These are phyloP conservation scores for Chaetomiaceae sp. DNA, from an alignment of 2,329 filamentous ascomycete species.

Conservation along the genomic window DNA sequence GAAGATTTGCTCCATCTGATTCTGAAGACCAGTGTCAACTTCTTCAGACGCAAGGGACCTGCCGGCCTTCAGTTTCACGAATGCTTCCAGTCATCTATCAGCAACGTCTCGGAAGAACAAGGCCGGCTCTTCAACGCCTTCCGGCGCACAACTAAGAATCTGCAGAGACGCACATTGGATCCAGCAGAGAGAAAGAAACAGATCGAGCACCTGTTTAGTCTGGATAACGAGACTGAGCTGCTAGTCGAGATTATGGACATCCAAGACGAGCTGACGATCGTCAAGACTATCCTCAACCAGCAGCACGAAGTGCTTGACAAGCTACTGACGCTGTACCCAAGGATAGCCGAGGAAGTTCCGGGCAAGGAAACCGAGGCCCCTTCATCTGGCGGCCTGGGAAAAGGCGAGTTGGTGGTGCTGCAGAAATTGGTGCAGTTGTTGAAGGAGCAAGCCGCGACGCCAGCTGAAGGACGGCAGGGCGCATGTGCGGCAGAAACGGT, in stretches of 20 bases:
- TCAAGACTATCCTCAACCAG: constrained; percentile 13
- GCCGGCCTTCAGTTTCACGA: constrained; percentile 8
- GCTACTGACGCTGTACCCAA: constrained; percentile 10
- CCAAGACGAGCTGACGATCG: constrained; percentile 16
- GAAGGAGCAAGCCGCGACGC: constrained; percentile 3
- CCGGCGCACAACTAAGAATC: constrained; percentile 7
- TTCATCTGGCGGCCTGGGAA: not conserved
- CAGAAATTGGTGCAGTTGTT: constrained; percentile 10
- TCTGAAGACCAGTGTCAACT: constrained; percentile 12
- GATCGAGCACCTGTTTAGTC: constrained; percentile 11
- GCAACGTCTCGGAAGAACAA: constrained; percentile 12
- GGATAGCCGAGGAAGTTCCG: not conserved
- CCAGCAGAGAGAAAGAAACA: constrained; percentile 8
- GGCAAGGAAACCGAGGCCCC: not conserved
- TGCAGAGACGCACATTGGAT: constrained; percentile 9
- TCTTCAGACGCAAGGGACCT: constrained; percentile 11
- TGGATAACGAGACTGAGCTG: constrained; percentile 12
- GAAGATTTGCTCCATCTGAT: constrained; percentile 13
- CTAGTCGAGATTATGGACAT: constrained; percentile 18
- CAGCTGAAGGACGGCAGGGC: not conserved
- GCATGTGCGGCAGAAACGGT: not conserved
- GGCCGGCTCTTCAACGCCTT: constrained; percentile 9
- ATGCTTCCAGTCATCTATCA: constrained; percentile 16
- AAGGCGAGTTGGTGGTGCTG: constrained; percentile 8
- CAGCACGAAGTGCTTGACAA: constrained; percentile 9